Evolutionary conservation across 1,284 basidiomycete genomes (phyloP), one percentile per base, ranked within the genome.

Genomic region (Puccinia hordei): DNA sequence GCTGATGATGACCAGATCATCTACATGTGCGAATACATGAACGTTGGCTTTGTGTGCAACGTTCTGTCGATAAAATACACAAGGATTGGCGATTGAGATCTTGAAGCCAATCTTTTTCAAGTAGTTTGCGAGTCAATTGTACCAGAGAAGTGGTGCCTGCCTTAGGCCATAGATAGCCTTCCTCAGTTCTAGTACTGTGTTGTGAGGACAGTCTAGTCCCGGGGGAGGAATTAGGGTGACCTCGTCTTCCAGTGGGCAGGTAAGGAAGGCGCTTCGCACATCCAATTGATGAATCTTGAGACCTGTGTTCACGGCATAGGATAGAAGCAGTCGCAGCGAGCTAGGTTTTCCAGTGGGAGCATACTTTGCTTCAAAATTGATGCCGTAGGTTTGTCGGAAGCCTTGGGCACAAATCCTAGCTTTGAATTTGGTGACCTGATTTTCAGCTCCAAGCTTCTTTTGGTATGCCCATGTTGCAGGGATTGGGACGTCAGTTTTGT

Each of bases 161-260:
- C 55, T 55, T 15, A 73, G 51, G 0, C 71, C 51, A 30, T 73
- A 73, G 12, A 73, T 17, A 5, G 71, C 71, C 19, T 73, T 73
- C 30, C 30, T 73, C 44, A 73, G n/a, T 53, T 49, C 19, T 17
- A 33, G 15, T 15, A 41, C 27, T 3, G 17, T 30, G 13, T 68
- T 41, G 6, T 12, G 30, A 3, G 65, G 33, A 8, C 9, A 2
- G 13, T 68, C 65, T 12, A 38, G 13, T 30, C 65, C 65, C 30
- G 33, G 30, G n/a, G 65, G 65, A 1, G 41, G 27, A 5, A 13
- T 3, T 2, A 68, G 8, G 30, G 33, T 35, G 19, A 68, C 38
- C 30, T 24, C 22, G 17, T 68, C 65, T 5, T 30, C 19, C 41
- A 44, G 33, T 2, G 38, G 30, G 13, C n/a, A 33, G 4, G 33